Percentiles rank a stretch among this genome's conserved stretches.
Evolutionary conservation across 2,329 filamentous ascomycete species (phyloP).

Genomic region (Hymenoscyphus linearis): DNA sequence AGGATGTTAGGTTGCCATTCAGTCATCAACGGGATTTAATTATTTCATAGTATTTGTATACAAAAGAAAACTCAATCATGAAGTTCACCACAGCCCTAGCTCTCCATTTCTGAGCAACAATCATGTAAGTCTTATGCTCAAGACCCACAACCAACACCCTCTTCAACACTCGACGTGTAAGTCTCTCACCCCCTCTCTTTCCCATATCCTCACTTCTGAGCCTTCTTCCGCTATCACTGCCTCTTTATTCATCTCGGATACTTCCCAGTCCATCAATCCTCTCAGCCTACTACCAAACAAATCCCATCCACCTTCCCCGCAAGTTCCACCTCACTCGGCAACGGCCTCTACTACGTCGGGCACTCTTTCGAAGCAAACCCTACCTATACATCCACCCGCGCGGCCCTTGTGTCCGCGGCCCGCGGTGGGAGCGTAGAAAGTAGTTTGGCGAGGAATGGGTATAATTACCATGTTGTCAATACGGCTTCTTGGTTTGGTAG

Average conservation of each 20-base stretch:
- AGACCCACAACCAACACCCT: neutral
- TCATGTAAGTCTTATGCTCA: neutral
- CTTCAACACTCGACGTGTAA: conserved; percentile 18
- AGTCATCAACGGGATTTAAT: neutral
- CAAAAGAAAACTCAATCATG: neutral
- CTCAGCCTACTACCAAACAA: neutral
- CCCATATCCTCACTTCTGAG: neutral
- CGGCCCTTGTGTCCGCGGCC: conserved; percentile 20
- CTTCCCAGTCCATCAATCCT: neutral
- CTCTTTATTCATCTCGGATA: too few relatives aligned
- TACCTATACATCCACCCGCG: conserved; percentile 15
- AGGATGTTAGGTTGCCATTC: neutral
- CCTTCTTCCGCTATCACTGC: neutral
- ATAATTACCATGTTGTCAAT: neutral
- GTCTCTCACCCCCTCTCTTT: neutral
- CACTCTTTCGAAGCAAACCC: conserved; percentile 16
- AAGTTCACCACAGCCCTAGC: neutral
- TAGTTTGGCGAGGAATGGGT: conserved; percentile 7
- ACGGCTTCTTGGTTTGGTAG: neutral
- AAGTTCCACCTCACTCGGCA: conserved; percentile 21
- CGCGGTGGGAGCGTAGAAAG: conserved; percentile 9
- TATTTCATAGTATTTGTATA: neutral
- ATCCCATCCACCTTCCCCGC: neutral
- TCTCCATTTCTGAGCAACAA: neutral
- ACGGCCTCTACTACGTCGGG: conserved; percentile 15